Evolutionary conservation across 345 rosid species (phyloP), one percentile per base, ranked within the genome.

Genomic region (Gossypium stocksii): DNA sequence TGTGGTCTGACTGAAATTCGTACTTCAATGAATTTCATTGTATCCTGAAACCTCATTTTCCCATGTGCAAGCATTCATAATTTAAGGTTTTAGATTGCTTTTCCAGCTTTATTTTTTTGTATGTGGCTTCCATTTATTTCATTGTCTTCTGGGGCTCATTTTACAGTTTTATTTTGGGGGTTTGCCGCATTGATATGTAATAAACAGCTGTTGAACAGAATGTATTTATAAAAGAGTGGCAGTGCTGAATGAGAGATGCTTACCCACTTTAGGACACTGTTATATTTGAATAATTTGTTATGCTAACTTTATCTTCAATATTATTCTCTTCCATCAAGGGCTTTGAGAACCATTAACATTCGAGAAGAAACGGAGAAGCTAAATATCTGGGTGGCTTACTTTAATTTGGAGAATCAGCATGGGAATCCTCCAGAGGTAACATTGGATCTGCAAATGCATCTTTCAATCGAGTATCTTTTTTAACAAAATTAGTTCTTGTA

Each of bases 311-410:
- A 51, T 70, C 38, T 54, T 23, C 8, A 20, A 20, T 74, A 3
- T 13, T 52, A 4, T 3, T 65, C 9, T 79, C 54, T 77, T 25
- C 74, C 70, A 66, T 85, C 81, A 81, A 95, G 99, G 90, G 98
- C 99, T 59, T 77, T 95, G 91, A 88, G 83, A 77, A 93, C 93
- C 4, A 95, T 93, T 67, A 91, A 89, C 81, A 70, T 90, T 51
- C 91, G 96, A 59, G 99, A 93, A 84, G 99, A 95, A 87, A 86
- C 78, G 34, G 99, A 95, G 85, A 93, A 93, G 87, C 90, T 95
- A 60, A 95, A 95, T 79, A 78, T 95, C 61, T 95, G 99, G 98
- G 89, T 93, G 70, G 99, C 98, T 61, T 95, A 91, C 83, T 91
- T 93, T 84, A 95, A 93, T 82, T 81, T 95, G 87, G 99, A 95